These are phyloP conservation scores for Clonostachys rosea DNA, from an alignment of 2,329 filamentous ascomycete genomes.

Conservation along the genomic window DNA sequence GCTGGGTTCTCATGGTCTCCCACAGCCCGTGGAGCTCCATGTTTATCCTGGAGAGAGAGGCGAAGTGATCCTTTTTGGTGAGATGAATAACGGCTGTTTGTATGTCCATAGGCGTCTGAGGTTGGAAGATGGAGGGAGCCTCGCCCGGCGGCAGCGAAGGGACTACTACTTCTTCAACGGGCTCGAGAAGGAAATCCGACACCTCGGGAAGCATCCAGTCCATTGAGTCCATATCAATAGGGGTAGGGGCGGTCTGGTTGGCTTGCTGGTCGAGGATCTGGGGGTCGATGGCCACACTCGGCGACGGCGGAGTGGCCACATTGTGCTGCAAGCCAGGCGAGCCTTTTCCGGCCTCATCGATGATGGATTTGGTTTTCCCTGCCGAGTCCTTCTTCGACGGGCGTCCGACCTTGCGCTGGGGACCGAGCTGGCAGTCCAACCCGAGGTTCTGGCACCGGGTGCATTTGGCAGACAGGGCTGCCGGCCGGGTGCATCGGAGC, in stretches of 20 bases:
- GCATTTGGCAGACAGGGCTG: constrained; percentile 9
- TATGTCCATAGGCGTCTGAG: neutral
- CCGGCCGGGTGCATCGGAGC: constrained; percentile 19
- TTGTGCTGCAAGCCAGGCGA: neutral
- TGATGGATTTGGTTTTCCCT: constrained; percentile 2
- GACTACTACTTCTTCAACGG: neutral
- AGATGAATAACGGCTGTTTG: neutral
- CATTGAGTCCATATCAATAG: neutral
- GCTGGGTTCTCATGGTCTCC: neutral
- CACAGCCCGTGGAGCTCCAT: neutral
- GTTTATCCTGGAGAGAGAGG: neutral
- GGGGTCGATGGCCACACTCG: neutral
- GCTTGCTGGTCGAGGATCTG: too few relatives aligned
- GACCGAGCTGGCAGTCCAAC: constrained; percentile 16
- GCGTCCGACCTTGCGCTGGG: constrained; percentile 21
- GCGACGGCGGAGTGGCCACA: neutral
- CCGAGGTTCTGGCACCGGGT: constrained; percentile 18
- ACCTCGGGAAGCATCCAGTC: neutral
- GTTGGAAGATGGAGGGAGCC: neutral
- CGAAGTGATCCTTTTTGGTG: neutral
- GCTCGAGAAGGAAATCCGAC: neutral
- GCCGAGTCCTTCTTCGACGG: constrained; percentile 13
- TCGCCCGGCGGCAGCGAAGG: neutral
- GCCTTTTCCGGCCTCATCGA: neutral
- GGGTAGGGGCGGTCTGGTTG: neutral